Conservation (phyloP, 176 grass and related monocot genomes). For the Elaeis guineensis region DNA sequence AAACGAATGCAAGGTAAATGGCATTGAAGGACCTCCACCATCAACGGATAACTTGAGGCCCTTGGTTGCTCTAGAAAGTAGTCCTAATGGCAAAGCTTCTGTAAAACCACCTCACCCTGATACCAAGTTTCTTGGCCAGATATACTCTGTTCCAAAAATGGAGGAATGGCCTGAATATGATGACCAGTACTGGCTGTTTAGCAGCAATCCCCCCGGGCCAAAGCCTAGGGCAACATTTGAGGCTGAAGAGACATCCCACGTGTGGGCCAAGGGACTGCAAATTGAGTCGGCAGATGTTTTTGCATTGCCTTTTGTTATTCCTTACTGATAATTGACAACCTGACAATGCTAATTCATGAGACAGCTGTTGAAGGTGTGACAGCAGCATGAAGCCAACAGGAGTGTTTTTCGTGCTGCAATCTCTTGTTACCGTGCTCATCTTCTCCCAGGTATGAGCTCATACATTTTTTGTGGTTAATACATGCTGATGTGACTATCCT, state of each 20-base stretch:
- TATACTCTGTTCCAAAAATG: slow-evolving; percentile 64
- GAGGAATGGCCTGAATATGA: slow-evolving; percentile 38
- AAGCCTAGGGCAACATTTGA: slow-evolving; percentile 3
- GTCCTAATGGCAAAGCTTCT: slow-evolving; percentile 20
- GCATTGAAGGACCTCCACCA: slow-evolving; percentile 30
- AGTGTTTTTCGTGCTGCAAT: too few relatives aligned
- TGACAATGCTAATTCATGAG: too few relatives aligned
- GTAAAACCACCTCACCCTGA: slow-evolving; percentile 39
- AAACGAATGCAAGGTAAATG: slow-evolving; percentile 43
- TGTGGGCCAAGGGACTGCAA: slow-evolving; percentile 42
- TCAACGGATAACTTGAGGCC: slow-evolving; percentile 13
- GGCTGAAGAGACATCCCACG: slow-evolving; percentile 20
- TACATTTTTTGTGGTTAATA: too few relatives aligned
- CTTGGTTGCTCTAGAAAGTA: slow-evolving; percentile 20
- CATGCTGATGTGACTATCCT: too few relatives aligned
- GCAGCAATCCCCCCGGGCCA: slow-evolving; percentile 13
- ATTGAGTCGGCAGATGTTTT: slow-evolving; percentile 38
- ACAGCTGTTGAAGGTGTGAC: too few relatives aligned
- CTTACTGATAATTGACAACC: slow-evolving; percentile 17
- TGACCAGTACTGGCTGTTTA: slow-evolving; percentile 37
- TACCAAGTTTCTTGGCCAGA: slow-evolving; percentile 43
- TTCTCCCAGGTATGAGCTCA: too few relatives aligned
- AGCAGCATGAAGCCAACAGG: too few relatives aligned
- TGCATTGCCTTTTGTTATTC: slow-evolving; percentile 44
- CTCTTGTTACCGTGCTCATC: too few relatives aligned